Percentiles rank a stretch among this genome's conserved stretches.
phyloP scores from a whole-genome alignment of 805 yeast species.

The Huiozyma naganishii region DNA sequence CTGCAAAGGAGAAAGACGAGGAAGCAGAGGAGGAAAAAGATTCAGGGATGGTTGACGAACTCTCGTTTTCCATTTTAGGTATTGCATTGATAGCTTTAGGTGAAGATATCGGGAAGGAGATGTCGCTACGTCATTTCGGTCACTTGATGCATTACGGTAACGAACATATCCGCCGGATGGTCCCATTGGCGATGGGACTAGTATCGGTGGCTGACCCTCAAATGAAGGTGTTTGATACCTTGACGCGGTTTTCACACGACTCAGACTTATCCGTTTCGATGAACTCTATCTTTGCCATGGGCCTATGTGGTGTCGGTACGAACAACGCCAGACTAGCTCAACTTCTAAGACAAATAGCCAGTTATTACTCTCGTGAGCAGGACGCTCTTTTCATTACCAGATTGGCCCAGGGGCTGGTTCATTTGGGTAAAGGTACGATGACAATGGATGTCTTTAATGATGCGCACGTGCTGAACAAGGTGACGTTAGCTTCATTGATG shows the following conservation, averaged over 20 bases:
- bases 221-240: slow-evolving; percentile 92
- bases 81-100: slow-evolving; percentile 94
- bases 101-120: slow-evolving; percentile 94
- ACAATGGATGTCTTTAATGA: slow-evolving; percentile 85
- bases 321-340: slow-evolving; percentile 97
- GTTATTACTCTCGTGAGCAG: slow-evolving; percentile 82
- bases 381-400: slow-evolving; percentile 88
- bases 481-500: slow-evolving; percentile 78
- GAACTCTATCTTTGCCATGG: slow-evolving; percentile 94
- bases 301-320: slow-evolving; percentile 96
- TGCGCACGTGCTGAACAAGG: slow-evolving; percentile 76
- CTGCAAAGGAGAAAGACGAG: slow-evolving; percentile 8
- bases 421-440: slow-evolving; percentile 92
- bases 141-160: slow-evolving; percentile 98
- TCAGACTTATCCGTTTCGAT: slow-evolving; percentile 88
- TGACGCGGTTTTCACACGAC: slow-evolving; percentile 94
- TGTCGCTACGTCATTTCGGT: slow-evolving; percentile 93
- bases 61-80: slow-evolving; percentile 86
- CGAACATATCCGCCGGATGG: slow-evolving; percentile 80
- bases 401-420: slow-evolving; percentile 88
- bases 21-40: slow-evolving; percentile 24
- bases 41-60: slow-evolving; percentile 26
- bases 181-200: slow-evolving; percentile 96
- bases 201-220: slow-evolving; percentile 90
- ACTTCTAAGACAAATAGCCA: slow-evolving; percentile 85